These are phyloP conservation scores for Penicilliopsis zonata DNA, from an alignment of 495 filamentous ascomycete species.

Conservation along the genomic window DNA sequence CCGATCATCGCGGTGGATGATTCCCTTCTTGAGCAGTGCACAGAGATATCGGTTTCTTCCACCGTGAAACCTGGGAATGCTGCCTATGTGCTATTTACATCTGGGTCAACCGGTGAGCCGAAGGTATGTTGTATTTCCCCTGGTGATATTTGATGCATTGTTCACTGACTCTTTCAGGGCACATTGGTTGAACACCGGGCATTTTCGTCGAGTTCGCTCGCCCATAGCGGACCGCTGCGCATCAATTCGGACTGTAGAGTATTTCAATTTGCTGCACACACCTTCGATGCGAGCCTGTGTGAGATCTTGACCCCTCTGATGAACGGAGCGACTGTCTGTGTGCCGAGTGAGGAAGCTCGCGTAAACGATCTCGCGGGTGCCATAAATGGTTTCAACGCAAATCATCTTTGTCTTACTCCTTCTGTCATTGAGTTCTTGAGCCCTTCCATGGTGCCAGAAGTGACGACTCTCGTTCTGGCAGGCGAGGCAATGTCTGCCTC, in stretches of 20 bases:
- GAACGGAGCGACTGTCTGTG: slow-evolving; percentile 30
- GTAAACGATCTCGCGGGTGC: slow-evolving; percentile 32
- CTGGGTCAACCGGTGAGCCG: slow-evolving; percentile 38
- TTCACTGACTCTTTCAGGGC: slow-evolving; percentile 22
- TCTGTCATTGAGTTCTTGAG: slow-evolving; percentile 37
- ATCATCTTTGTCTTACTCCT: slow-evolving; percentile 37
- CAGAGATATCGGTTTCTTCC: slow-evolving; percentile 12
- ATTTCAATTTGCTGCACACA: slow-evolving; percentile 42
- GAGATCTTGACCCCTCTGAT: slow-evolving; percentile 32
- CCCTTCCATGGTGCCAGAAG: slow-evolving; percentile 29
- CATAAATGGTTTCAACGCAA: slow-evolving; percentile 35
- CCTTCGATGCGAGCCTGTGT: slow-evolving; percentile 37
- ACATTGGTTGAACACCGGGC: slow-evolving; percentile 37
- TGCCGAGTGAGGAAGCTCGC: slow-evolving; percentile 39
- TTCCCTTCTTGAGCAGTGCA: slow-evolving; percentile 15
- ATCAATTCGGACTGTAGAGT: slow-evolving; percentile 19
- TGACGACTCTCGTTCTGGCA: slow-evolving; percentile 33
- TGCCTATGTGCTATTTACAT: slow-evolving; percentile 36
- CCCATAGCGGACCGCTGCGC: slow-evolving; percentile 28
- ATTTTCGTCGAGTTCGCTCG: slow-evolving; percentile 27
- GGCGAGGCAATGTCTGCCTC: slow-evolving; percentile 46
- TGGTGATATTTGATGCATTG: slow-evolving; percentile 4
- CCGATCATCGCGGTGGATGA: slow-evolving; percentile 23
- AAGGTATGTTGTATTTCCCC: slow-evolving; percentile 22
- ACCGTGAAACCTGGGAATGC: slow-evolving; percentile 23